phyloP scores from a whole-genome alignment of 1,284 basidiomycete genomes.

The Singerocomus rubriflavus region DNA sequence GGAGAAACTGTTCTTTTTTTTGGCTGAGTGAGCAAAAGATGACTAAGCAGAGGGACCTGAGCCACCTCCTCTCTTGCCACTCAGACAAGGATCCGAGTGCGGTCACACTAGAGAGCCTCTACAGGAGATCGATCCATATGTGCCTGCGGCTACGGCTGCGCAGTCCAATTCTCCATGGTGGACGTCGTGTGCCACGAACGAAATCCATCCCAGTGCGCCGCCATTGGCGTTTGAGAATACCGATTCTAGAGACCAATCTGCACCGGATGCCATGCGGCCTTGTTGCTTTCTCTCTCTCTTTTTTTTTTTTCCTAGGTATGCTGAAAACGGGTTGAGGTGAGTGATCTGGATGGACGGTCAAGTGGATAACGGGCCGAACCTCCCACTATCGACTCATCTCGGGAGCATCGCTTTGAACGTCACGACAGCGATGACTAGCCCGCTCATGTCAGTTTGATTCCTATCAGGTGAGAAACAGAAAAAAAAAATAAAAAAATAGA shows the following conservation, averaged over 20 bases:
- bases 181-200: neutral
- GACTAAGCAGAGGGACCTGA: conserved; percentile 23
- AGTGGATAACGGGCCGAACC: neutral
- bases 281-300: neutral
- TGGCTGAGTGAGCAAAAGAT: too few relatives aligned
- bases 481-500: neutral
- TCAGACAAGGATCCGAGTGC: too few relatives aligned
- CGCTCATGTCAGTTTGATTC: neutral
- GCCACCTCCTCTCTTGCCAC: neutral
- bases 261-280: conserved; percentile 4
- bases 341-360: neutral
- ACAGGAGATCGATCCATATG: neutral
- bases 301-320: neutral
- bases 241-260: neutral
- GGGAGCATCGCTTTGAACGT: neutral
- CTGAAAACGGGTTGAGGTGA: neutral
- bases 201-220: neutral
- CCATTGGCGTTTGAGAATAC: conserved; percentile 2
- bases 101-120: too few relatives aligned
- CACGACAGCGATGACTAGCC: neutral
- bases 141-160: too few relatives aligned
- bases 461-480: neutral
- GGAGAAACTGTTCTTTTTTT: too few relatives aligned
- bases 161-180: too few relatives aligned
- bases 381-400: neutral